phyloP scores from a whole-genome alignment of 78 protist genomes.

The Anaeramoeba ignava region DNA sequence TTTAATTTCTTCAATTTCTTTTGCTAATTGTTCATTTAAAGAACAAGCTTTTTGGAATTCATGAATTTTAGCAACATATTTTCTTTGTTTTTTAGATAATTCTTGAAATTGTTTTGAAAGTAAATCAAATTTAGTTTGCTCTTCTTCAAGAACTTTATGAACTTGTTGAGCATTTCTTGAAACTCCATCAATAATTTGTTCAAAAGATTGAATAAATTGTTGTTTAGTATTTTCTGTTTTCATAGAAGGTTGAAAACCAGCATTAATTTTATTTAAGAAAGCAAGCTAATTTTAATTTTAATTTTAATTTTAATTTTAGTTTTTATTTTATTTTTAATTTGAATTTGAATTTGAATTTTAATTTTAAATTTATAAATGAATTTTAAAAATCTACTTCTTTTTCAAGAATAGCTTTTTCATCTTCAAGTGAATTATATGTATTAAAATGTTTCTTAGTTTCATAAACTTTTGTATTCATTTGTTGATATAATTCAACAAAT shows the following conservation, averaged over 20 bases:
- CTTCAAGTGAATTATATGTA: neutral
- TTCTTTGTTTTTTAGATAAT: neutral
- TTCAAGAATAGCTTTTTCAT: neutral
- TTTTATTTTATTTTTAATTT: neutral
- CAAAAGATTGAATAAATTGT: neutral
- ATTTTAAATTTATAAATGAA: no score
- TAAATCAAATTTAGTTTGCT: neutral
- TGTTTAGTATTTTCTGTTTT: neutral
- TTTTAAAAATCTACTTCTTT: neutral
- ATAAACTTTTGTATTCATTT: conserved; percentile 19
- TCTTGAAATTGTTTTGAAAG: neutral
- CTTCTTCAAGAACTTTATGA: neutral
- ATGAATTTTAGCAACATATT: neutral
- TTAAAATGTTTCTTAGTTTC: neutral
- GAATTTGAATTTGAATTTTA: no score
- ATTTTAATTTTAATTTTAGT: no score
- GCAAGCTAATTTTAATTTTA: no score
- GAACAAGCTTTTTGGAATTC: neutral
- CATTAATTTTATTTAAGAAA: no score
- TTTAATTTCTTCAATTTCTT: neutral
- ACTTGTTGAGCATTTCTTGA: neutral
- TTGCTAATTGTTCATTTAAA: neutral
- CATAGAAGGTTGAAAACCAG: no score
- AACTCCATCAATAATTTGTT: neutral
- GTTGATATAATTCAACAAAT: conserved; percentile 73